These are phyloP conservation scores for Suhomyces ambrosiae DNA, from an alignment of 1,139 yeast species.

Conservation along the genomic window DNA sequence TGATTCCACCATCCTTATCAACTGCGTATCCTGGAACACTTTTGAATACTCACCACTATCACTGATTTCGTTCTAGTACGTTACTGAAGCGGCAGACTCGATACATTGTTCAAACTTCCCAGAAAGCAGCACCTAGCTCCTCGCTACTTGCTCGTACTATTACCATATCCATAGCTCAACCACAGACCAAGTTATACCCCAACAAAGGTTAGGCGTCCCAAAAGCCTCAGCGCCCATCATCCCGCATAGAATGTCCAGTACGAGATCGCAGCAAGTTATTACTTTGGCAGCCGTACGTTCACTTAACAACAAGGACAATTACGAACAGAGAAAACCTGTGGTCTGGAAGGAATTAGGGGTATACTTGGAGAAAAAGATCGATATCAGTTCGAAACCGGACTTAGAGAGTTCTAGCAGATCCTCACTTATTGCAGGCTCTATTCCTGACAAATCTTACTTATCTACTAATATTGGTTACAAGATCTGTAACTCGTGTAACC, in stretches of 20 bases:
- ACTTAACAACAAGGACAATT: conserved; percentile 20
- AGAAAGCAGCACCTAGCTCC: background rate
- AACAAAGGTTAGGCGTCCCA: background rate
- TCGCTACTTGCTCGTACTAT: conserved; percentile 8
- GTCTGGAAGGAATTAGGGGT: conserved; percentile 68
- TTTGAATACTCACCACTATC: too few species aligned
- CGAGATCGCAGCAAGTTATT: conserved; percentile 35
- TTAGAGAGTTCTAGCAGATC: conserved; percentile 20
- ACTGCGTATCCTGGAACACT: too few species aligned
- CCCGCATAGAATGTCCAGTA: conserved; percentile 26
- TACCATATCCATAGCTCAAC: conserved; percentile 1
- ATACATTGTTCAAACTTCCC: conserved; percentile 3
- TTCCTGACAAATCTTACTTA: conserved; percentile 42
- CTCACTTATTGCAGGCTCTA: conserved; percentile 22
- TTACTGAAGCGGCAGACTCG: too few species aligned
- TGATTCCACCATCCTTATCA: too few species aligned
- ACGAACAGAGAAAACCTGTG: conserved; percentile 20
- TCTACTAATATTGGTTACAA: conserved; percentile 54
- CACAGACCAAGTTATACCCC: conserved; percentile 4
- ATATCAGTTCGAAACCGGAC: conserved; percentile 26
- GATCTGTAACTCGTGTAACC: conserved; percentile 64
- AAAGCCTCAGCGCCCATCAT: conserved; percentile 1
- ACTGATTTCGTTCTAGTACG: too few species aligned
- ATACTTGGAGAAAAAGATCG: conserved; percentile 52
- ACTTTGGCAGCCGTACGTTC: conserved; percentile 31